Conservation (phyloP, 2,329 filamentous ascomycete species). For the Neobulgaria alba region DNA sequence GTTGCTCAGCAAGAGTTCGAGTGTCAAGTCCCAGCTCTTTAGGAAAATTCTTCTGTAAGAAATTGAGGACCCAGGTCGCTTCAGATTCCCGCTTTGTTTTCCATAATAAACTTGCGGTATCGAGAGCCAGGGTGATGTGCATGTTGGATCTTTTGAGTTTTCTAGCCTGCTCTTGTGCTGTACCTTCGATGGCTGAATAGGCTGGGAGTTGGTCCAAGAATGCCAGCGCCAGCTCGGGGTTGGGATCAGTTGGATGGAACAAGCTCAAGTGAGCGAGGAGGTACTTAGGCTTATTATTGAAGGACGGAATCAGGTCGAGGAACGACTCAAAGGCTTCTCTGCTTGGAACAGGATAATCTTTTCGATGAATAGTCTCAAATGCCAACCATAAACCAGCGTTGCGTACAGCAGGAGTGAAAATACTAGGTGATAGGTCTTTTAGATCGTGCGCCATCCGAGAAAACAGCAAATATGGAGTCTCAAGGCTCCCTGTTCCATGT, state of each 20-base stretch:
- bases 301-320: slow-evolving; percentile 9
- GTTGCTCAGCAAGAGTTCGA: background rate
- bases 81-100: background rate
- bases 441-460: slow-evolving; percentile 12
- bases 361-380: slow-evolving; percentile 3
- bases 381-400: slow-evolving; percentile 8
- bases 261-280: slow-evolving; percentile 16
- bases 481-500: slow-evolving; percentile 6
- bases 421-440: slow-evolving; percentile 1
- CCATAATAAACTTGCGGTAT: background rate
- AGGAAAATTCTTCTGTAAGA: background rate
- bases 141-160: too few relatives aligned
- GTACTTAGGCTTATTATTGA: slow-evolving; percentile 2
- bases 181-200: too few relatives aligned
- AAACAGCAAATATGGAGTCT: slow-evolving; percentile 15
- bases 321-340: slow-evolving; percentile 18
- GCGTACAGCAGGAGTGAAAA: slow-evolving; percentile 7
- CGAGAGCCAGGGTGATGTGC: background rate
- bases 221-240: slow-evolving; percentile 16
- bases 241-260: slow-evolving; percentile 21
- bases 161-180: too few relatives aligned
- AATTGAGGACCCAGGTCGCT: background rate
- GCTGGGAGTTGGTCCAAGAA: too few relatives aligned
- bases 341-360: slow-evolving; percentile 4
- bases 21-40: background rate